These are phyloP conservation scores for Auriscalpium vulgare DNA, from an alignment of 768 basidiomycete genomes.

Conservation along the genomic window DNA sequence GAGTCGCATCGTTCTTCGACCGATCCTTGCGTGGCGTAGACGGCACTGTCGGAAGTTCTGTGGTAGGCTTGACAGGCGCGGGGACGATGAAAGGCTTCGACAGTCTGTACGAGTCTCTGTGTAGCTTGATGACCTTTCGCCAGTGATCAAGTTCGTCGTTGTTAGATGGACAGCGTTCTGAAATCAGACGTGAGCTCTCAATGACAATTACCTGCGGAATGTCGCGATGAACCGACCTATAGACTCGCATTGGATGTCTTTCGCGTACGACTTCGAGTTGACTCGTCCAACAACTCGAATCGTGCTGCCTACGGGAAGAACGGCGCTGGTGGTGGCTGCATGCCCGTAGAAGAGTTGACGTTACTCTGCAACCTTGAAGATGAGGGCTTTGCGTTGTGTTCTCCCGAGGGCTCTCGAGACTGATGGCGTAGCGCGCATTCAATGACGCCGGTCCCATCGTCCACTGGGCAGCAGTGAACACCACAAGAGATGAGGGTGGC, in stretches of 20 bases:
- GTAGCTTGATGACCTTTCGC: slow-evolving; percentile 6
- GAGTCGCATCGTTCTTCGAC: neutral
- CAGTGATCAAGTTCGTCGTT: slow-evolving; percentile 9
- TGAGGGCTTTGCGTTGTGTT: neutral
- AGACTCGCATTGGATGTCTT: slow-evolving; percentile 5
- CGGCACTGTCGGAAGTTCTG: neutral
- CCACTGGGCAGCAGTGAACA: slow-evolving; percentile 39
- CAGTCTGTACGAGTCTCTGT: slow-evolving; percentile 4
- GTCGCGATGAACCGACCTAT: slow-evolving; percentile 4
- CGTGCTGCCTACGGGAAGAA: slow-evolving; percentile 4
- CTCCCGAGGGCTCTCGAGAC: neutral
- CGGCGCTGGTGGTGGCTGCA: neutral
- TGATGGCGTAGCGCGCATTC: slow-evolving; percentile 50
- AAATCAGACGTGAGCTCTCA: neutral
- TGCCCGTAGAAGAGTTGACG: too few relatives aligned
- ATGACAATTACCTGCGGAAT: neutral
- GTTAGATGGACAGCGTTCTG: slow-evolving; percentile 7
- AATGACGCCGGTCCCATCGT: slow-evolving; percentile 69
- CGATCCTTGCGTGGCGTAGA: slow-evolving; percentile 1
- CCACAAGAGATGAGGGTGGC: neutral
- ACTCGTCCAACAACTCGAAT: slow-evolving; percentile 9
- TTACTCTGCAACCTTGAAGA: neutral
- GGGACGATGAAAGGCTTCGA: slow-evolving; percentile 11
- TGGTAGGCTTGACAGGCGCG: neutral
- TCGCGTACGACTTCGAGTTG: neutral